These are phyloP conservation scores for Dryadomyces quercivorus DNA, from an alignment of 2,329 filamentous ascomycete genomes.

Conservation along the genomic window DNA sequence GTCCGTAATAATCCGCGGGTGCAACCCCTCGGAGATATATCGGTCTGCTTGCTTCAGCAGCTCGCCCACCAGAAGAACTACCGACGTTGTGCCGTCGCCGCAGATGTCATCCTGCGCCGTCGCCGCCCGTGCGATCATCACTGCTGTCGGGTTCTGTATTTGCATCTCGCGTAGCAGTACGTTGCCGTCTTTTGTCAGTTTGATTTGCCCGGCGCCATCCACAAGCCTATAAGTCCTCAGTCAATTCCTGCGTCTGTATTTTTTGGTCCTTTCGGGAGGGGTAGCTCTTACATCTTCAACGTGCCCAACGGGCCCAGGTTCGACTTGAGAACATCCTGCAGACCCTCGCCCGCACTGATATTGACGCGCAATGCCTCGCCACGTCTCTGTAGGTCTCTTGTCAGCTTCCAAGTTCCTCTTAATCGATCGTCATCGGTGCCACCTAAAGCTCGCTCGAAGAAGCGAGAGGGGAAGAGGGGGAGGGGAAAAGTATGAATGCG, in stretches of 20 bases:
- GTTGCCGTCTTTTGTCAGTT: conserved; percentile 97
- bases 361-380: conserved; percentile 95
- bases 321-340: conserved; percentile 88
- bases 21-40: conserved; percentile 92
- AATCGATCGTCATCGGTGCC: background rate
- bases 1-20: conserved; percentile 92
- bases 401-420: background rate
- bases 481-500: conserved; percentile 7
- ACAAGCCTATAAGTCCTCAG: conserved; percentile 38
- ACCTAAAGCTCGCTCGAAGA: background rate
- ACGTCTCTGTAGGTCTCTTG: conserved; percentile 51
- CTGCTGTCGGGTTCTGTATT: conserved; percentile 97
- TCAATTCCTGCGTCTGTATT: background rate
- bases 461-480: background rate
- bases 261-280: background rate
- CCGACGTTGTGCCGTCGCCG: conserved; percentile 93
- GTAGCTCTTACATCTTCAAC: conserved; percentile 67
- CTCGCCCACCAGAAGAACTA: conserved; percentile 90
- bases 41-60: conserved; percentile 94
- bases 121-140: conserved; percentile 70
- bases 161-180: conserved; percentile 71
- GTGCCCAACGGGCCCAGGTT: conserved; percentile 91
- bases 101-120: conserved; percentile 98
- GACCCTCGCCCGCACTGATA: conserved; percentile 88
- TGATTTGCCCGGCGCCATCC: conserved; percentile 69